phyloP scores from a whole-genome alignment of 148 eudicot species.

The Beta vulgaris region DNA sequence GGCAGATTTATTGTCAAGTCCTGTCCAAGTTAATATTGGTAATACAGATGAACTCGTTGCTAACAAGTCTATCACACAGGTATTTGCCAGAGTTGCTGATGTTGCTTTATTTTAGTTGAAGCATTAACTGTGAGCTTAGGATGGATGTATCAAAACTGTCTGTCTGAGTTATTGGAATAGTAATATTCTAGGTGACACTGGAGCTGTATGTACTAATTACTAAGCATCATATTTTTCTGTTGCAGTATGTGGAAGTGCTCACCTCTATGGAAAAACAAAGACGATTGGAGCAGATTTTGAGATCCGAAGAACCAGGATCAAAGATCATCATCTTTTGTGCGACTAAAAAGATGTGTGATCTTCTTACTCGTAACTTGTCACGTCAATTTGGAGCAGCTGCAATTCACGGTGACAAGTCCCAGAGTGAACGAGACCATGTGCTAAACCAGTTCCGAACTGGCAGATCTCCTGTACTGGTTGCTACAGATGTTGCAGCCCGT shows the following conservation, averaged over 20 bases:
- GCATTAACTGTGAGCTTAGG: neutral
- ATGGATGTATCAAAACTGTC: conserved; percentile 1
- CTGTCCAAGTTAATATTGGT: conserved; percentile 94
- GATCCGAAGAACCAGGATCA: conserved; percentile 93
- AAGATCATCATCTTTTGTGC: conserved; percentile 91
- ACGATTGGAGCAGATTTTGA: conserved; percentile 75
- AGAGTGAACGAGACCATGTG: conserved; percentile 78
- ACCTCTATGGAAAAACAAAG: conserved; percentile 68
- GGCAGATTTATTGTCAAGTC: conserved; percentile 70
- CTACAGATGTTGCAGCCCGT: conserved; percentile 98
- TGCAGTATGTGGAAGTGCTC: conserved; percentile 70
- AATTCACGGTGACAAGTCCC: conserved; percentile 91
- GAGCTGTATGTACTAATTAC: neutral
- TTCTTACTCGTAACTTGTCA: conserved; percentile 63
- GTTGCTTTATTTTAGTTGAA: neutral
- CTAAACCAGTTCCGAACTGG: conserved; percentile 73
- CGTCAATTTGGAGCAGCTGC: conserved; percentile 88
- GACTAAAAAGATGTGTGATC: conserved; percentile 95
- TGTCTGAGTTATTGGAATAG: neutral
- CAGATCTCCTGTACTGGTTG: conserved; percentile 86
- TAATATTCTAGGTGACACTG: neutral
- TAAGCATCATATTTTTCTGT: conserved; percentile 14
- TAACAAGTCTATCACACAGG: conserved; percentile 72
- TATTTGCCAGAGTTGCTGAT: neutral
- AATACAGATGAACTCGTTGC: conserved; percentile 93